Evolutionary conservation across 768 basidiomycete species (phyloP).

Genomic region (Tricholoma bakamatsutake): DNA sequence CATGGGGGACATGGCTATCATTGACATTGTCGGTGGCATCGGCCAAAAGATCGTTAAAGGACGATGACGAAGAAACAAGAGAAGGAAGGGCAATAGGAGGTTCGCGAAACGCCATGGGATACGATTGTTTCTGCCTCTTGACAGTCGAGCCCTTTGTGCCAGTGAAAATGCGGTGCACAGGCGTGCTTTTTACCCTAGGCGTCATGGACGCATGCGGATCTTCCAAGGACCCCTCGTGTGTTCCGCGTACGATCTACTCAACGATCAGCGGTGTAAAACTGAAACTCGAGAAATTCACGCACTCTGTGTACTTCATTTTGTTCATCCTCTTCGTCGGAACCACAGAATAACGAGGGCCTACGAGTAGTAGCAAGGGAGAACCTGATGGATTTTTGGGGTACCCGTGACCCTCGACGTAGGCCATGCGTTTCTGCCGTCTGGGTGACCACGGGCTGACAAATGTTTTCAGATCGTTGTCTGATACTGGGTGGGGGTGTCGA

Average conservation of each 20-base stretch:
- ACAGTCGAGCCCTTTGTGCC: constrained; percentile 15
- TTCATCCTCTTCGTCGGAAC: constrained; percentile 7
- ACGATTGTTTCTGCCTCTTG: constrained; percentile 15
- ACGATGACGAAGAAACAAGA: constrained; percentile 4
- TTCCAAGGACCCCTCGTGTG: constrained; percentile 18
- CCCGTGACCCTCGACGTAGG: not conserved
- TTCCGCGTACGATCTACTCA: constrained; percentile 20
- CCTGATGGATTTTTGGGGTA: constrained; percentile 19
- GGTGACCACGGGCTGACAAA: not conserved
- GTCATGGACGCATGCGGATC: constrained; percentile 14
- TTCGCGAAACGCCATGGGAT: constrained; percentile 15
- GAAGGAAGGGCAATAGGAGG: constrained; percentile 14
- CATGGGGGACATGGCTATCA: not conserved
- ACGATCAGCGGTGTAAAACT: not conserved
- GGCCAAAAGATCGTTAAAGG: constrained; percentile 3
- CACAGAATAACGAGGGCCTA: constrained; percentile 17
- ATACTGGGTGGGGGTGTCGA: constrained; percentile 7
- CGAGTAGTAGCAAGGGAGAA: constrained; percentile 20
- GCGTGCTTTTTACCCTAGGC: constrained; percentile 12
- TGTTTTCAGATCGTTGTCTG: not conserved
- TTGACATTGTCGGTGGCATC: constrained; percentile 1
- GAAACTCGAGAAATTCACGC: not conserved
- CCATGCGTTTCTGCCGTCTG: not conserved
- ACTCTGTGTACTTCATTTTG: constrained; percentile 20
- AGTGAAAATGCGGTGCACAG: constrained; percentile 26